phyloP scores from a whole-genome alignment of 306 rosid species.

The Acmispon strigosus region DNA sequence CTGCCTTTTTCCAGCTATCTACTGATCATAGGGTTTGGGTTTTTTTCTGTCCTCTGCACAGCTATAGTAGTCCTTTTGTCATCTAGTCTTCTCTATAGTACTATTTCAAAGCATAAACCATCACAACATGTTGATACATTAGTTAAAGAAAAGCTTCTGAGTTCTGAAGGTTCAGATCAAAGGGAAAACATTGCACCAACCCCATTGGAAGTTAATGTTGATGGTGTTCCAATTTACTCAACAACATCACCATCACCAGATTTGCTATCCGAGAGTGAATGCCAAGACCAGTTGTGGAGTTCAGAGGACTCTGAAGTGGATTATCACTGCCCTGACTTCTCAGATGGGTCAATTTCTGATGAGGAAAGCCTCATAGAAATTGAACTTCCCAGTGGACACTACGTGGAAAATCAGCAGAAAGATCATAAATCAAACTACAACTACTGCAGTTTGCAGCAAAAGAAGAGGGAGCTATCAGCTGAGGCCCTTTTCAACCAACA shows the following conservation, averaged over 20 bases:
- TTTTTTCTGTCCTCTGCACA: slow-evolving; percentile 40
- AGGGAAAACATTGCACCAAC: slow-evolving; percentile 22
- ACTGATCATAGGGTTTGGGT: slow-evolving; percentile 30
- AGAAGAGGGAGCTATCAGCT: slow-evolving; percentile 34
- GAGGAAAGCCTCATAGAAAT: slow-evolving; percentile 95
- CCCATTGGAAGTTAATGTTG: background rate
- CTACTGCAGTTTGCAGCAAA: slow-evolving; percentile 28
- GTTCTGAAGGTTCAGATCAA: slow-evolving; percentile 9
- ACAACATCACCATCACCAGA: background rate
- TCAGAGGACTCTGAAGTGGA: slow-evolving; percentile 56
- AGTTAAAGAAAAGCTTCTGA: slow-evolving; percentile 17
- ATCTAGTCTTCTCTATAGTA: slow-evolving; percentile 20
- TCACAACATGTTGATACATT: slow-evolving; percentile 7
- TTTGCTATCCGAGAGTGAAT: slow-evolving; percentile 39
- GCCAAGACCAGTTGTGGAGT: slow-evolving; percentile 30
- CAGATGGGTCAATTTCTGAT: slow-evolving; percentile 87
- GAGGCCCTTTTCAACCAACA: slow-evolving; percentile 34
- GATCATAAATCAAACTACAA: background rate
- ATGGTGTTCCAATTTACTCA: background rate
- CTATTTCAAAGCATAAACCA: slow-evolving; percentile 29
- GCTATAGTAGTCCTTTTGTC: slow-evolving; percentile 39
- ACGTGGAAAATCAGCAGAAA: slow-evolving; percentile 29
- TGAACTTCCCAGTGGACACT: slow-evolving; percentile 63
- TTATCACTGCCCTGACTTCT: slow-evolving; percentile 33
- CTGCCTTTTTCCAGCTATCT: slow-evolving; percentile 36